Evolutionary conservation across 78 protist species (phyloP).

Genomic region (Planoprotostelium fungivorum): DNA sequence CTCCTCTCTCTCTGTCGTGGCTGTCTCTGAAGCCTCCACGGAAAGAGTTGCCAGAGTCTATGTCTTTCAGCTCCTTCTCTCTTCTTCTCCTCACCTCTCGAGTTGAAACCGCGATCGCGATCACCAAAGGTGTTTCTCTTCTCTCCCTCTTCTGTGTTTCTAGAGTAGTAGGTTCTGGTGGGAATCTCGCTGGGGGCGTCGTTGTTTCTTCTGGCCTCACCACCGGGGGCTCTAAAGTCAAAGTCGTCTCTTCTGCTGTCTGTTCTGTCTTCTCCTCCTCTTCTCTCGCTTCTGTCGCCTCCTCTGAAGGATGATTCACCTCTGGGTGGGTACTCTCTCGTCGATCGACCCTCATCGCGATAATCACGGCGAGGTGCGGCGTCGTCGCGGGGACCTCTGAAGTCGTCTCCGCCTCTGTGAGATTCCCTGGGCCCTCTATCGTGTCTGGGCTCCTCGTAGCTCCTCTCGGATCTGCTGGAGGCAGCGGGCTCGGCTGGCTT

Average conservation of each 20-base stretch:
- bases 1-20: neutral
- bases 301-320: too few relatives aligned
- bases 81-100: neutral
- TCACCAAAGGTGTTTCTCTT: too few relatives aligned
- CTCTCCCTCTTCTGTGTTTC: neutral
- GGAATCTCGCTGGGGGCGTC: neutral
- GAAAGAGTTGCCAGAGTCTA: too few relatives aligned
- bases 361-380: neutral
- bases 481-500: neutral
- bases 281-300: neutral
- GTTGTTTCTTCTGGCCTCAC: neutral
- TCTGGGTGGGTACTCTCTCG: neutral
- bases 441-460: too few relatives aligned
- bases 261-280: neutral
- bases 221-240: neutral
- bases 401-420: neutral
- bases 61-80: neutral
- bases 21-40: neutral
- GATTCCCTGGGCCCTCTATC: neutral
- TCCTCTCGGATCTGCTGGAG: too few relatives aligned
- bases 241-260: too few relatives aligned
- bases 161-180: neutral
- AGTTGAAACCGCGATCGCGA: neutral
- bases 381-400: neutral
- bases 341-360: neutral